Conservation (phyloP, 1,139 yeast genomes). For the Hyphopichia wangnamkhiaoensis region DNA sequence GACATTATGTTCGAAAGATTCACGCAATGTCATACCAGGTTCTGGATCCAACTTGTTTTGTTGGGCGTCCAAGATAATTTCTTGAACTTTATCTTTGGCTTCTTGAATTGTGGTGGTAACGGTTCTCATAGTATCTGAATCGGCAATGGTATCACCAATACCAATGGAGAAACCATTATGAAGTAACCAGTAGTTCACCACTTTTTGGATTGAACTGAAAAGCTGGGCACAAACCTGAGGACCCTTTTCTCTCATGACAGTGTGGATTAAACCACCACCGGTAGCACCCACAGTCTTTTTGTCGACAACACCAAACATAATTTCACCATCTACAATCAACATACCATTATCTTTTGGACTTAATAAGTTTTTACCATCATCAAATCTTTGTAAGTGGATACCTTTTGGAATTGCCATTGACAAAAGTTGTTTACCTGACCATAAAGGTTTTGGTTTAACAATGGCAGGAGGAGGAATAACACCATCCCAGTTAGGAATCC, state of each 20-base stretch:
- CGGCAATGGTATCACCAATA: constrained; percentile 99
- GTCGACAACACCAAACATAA: constrained; percentile 96
- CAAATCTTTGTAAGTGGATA: constrained; percentile 89
- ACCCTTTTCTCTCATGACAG: constrained; percentile 97
- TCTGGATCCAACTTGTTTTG: constrained; percentile 85
- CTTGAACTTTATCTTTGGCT: constrained; percentile 92
- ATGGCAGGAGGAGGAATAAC: constrained; percentile 97
- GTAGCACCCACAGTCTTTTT: constrained; percentile 98
- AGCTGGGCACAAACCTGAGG: constrained; percentile 86
- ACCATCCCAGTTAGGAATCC: constrained; percentile 99
- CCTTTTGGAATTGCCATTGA: constrained; percentile 96
- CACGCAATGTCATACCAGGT: constrained; percentile 99
- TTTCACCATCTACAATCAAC: constrained; percentile 89
- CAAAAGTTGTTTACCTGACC: constrained; percentile 96
- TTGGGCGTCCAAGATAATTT: constrained; percentile 90
- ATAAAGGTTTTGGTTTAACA: constrained; percentile 89
- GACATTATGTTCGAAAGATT: constrained; percentile 96
- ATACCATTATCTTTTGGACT: constrained; percentile 91
- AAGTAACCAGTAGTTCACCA: constrained; percentile 92
- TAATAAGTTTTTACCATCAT: constrained; percentile 80
- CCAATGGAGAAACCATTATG: constrained; percentile 98
- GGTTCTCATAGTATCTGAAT: constrained; percentile 90
- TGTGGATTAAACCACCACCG: constrained; percentile 96
- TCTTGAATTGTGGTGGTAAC: constrained; percentile 90
- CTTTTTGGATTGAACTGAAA: constrained; percentile 91